Evolutionary conservation across 345 rosid species (phyloP), one percentile per base, ranked within the genome.

Genomic region (Chamaenerion angustifolium): DNA sequence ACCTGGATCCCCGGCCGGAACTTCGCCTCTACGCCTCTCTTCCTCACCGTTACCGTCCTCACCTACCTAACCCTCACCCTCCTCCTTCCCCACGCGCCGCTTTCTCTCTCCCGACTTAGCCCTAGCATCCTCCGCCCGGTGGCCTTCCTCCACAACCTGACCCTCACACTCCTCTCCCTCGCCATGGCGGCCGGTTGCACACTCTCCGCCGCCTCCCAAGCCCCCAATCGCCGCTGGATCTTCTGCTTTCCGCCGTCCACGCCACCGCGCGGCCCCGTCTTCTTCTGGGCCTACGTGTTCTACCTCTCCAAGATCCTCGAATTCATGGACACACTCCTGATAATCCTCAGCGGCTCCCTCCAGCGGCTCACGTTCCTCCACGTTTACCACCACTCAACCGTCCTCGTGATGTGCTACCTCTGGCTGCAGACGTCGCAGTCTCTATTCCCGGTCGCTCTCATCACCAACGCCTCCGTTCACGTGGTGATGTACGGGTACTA

Each of bases 141-240:
- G 70, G 69, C 95, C 0, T 85, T 85, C 70, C 10, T 79, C 59
- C 97, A 89, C 54, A 82, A 76, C 74, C 61, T 89, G 54, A 41
- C 60, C 62, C 88, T 85, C 58, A 56, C 61, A 55, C 65, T 76
- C 48, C 65, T 85, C 54, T 89, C 95, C 42, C 50, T 77, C 51
- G 27, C 57, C 72, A 81, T 85, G 88, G 83, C 97, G 61, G 6
- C 65, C 6, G 95, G 97, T 10, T 68, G 80, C 81, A 57, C 67
- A 16, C 77, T 89, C 58, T 74, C 90, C 43, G 56, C 74, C 45
- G 5, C 63, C 56, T 48, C 61, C 53, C 65, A 58, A 1, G 37
- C 59, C 15, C 78, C 70, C 10, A 16, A 41, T 65, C 16, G 71
- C 50, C 69, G 41, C 52, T 63, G 65, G 51, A 21, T 71, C 54